Conservation (phyloP, 495 filamentous ascomycete species). For the Podospora pseudocomata region DNA sequence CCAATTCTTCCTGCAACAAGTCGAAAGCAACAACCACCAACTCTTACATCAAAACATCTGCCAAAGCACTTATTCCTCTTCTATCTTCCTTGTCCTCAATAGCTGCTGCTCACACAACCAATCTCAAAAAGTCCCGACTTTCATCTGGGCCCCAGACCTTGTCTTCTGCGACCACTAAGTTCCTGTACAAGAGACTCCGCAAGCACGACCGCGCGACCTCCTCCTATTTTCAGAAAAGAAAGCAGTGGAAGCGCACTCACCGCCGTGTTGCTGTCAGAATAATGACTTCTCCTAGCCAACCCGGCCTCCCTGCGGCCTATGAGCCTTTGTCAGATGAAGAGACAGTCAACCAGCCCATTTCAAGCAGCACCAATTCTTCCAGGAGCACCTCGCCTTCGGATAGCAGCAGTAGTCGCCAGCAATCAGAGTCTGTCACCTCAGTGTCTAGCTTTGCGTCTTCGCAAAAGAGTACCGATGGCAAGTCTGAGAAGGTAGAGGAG, state of each 20-base stretch:
- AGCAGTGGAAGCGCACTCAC: conserved; percentile 11
- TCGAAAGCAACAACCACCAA: background rate
- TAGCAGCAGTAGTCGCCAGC: background rate
- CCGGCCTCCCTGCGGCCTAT: background rate
- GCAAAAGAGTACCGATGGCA: background rate
- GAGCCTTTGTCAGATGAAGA: background rate
- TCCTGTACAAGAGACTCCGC: conserved; percentile 10
- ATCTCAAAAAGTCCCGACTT: background rate
- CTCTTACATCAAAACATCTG: background rate
- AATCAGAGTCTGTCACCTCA: background rate
- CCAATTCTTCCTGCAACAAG: background rate
- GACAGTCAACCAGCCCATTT: conserved; percentile 5
- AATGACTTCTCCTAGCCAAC: background rate
- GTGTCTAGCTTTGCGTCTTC: background rate
- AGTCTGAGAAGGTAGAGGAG: background rate
- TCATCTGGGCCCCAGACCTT: background rate
- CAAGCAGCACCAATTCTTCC: background rate
- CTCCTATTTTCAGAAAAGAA: conserved; percentile 9
- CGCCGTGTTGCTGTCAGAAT: background rate
- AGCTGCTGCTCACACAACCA: background rate
- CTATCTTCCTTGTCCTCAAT: background rate
- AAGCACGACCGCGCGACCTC: conserved; percentile 10
- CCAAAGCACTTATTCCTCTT: background rate
- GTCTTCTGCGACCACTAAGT: background rate
- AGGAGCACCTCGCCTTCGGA: conserved; percentile 3